Evolutionary conservation across 768 basidiomycete species (phyloP).

Genomic region (Tulasnella sp.): DNA sequence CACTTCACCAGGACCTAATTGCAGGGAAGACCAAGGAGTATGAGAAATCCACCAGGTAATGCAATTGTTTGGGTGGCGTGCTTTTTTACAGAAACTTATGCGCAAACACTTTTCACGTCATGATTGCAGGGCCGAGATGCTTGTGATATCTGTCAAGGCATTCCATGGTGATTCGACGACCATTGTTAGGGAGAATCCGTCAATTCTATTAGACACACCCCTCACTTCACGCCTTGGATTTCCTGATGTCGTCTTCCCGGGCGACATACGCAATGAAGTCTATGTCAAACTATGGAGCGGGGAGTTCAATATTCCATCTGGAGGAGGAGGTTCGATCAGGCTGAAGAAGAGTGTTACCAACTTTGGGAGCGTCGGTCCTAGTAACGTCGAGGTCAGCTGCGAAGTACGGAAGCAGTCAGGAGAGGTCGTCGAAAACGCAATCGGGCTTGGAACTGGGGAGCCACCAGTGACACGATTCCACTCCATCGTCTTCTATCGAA

Average conservation of each 20-base stretch:
- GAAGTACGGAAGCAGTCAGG: slow-evolving; percentile 76
- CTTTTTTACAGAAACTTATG: background rate
- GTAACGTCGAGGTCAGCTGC: slow-evolving; percentile 80
- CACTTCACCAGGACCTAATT: slow-evolving; percentile 92
- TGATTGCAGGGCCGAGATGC: slow-evolving; percentile 71
- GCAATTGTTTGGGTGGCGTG: slow-evolving; percentile 2
- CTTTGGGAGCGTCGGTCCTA: slow-evolving; percentile 39
- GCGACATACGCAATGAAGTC: slow-evolving; percentile 83
- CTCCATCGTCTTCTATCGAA: slow-evolving; percentile 84
- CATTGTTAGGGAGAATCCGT: slow-evolving; percentile 73
- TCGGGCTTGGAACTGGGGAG: slow-evolving; percentile 81
- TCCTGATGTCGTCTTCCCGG: slow-evolving; percentile 92
- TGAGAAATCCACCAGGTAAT: slow-evolving; percentile 70
- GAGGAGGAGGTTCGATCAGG: slow-evolving; percentile 32
- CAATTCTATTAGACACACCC: slow-evolving; percentile 68
- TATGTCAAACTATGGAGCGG: slow-evolving; percentile 96
- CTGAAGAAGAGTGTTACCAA: slow-evolving; percentile 18
- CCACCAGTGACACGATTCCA: slow-evolving; percentile 67
- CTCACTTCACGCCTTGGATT: slow-evolving; percentile 83
- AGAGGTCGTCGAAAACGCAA: slow-evolving; percentile 49
- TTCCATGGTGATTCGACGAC: slow-evolving; percentile 73
- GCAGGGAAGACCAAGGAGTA: slow-evolving; percentile 64
- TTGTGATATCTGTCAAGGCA: slow-evolving; percentile 74
- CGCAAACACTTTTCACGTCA: slow-evolving; percentile 7
- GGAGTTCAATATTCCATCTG: slow-evolving; percentile 53